Evolutionary conservation across 2,329 filamentous ascomycete genomes (phyloP), one percentile per base, ranked within the genome.

Genomic region (Colletotrichum orbiculare): DNA sequence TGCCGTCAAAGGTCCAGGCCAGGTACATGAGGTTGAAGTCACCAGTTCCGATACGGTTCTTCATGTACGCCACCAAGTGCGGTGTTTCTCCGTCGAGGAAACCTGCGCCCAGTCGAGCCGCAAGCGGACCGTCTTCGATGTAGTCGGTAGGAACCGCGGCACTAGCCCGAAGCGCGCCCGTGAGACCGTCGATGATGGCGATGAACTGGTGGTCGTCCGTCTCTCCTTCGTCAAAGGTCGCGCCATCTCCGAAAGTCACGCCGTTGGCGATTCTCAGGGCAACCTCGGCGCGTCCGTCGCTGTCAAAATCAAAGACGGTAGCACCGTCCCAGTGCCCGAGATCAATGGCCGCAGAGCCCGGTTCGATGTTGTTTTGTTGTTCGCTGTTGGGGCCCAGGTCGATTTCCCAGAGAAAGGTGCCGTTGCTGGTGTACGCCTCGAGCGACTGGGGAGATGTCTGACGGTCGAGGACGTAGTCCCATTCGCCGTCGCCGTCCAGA

Each of bases 221-320:
- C n/a, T 67, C 42, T 2, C 53, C 60, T 2, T 58, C 33, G 1
- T 46, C 49, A 9, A 72, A 72, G 4, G 13, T 60, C 8, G 64
- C 47, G 2, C 69, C 69, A 25, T 72, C 60, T 6, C 69, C 69
- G 25, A 71, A 71, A 8, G 25, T 57, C 2, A 70, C 68, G 6
- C 69, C 68, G 42, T 72, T 72, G 9, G 69, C 66, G n/a, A 71
- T 69, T 12, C 69, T 67, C 7, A 72, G 47, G 1, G 69, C 69
- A 8, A 72, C 69, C 25, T 72, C 69, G 13, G 70, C 69, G 1
- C 47, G 49, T 3, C 69, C 69, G 8, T 72, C 69, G 9, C 65
- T 71, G 50, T 72, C 67, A 49, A 72, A 69, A 45, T 72, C 69
- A 12, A 69, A 72, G 4, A 72, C 69, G 10, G 69, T 72, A 7